A percentile compares a stretch with the other conserved stretches of the same genome.
Conservation (phyloP, 192 early-diverging fungal species). For the Linnemannia schmuckeri region DNA sequence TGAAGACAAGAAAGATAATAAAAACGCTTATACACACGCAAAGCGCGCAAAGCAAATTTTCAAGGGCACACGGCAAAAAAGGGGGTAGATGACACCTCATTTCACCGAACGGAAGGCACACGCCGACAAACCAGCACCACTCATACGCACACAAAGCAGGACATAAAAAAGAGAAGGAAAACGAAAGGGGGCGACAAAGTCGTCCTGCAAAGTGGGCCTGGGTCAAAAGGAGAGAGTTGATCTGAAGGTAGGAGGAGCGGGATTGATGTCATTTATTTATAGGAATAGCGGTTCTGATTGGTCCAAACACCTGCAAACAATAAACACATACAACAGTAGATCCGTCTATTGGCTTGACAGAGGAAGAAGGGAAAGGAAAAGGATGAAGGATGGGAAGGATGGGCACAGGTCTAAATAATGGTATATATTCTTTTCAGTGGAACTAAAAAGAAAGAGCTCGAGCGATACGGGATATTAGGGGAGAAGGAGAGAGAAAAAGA, state of each 20-base stretch:
- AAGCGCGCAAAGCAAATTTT: too few species aligned
- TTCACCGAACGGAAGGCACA: background rate
- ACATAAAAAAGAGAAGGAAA: too few species aligned
- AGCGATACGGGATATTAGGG: too few species aligned
- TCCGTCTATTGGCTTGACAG: background rate
- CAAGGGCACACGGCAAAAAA: too few species aligned
- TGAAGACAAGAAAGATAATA: too few species aligned
- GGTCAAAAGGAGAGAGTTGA: background rate
- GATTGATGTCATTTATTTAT: conserved; percentile 1
- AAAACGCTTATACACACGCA: too few species aligned
- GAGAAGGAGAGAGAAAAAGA: too few species aligned
- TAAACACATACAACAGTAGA: background rate
- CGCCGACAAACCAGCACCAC: background rate
- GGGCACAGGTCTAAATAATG: too few species aligned
- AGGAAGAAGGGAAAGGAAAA: too few species aligned
- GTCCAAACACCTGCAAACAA: background rate
- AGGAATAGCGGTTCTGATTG: background rate
- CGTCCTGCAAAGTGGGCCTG: background rate
- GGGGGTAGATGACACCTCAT: background rate
- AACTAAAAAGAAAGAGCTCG: too few species aligned
- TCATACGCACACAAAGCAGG: background rate
- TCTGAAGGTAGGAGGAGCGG: background rate
- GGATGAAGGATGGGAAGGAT: too few species aligned
- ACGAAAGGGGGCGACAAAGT: conserved; percentile 2
- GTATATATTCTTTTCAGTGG: too few species aligned